Percentiles rank a stretch among this genome's conserved stretches.
These are phyloP conservation scores for Arthroderma uncinatum DNA, from an alignment of 2,329 filamentous ascomycete genomes.

Conservation along the genomic window DNA sequence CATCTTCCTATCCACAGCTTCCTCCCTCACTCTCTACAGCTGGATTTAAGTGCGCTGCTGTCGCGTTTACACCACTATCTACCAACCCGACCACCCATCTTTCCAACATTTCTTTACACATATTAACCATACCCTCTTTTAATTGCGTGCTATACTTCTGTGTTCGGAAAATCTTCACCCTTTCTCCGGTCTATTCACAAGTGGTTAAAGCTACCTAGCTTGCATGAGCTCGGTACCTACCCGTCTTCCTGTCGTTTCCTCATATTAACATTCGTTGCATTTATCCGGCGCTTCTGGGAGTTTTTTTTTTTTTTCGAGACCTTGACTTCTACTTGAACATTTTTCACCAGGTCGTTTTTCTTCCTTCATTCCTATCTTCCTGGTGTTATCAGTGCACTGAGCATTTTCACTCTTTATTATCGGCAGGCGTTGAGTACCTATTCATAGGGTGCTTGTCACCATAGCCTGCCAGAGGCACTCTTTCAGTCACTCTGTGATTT, in stretches of 20 bases:
- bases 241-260: background rate
- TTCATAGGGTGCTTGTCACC: background rate
- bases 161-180: background rate
- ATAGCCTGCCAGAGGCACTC: background rate
- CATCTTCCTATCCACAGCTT: background rate
- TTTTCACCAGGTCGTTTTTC: background rate
- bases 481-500: background rate
- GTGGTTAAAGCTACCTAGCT: background rate
- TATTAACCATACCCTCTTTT: background rate
- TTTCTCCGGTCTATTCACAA: background rate
- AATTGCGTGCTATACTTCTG: background rate
- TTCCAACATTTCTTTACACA: background rate
- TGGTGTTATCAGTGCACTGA: slow-evolving; percentile 3
- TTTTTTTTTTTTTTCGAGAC: background rate
- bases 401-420: background rate
- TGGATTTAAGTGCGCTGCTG: background rate
- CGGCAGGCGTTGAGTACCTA: background rate
- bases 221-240: background rate
- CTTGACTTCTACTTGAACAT: background rate
- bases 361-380: background rate
- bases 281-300: background rate
- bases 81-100: background rate
- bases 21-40: background rate
- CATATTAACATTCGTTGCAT: background rate
- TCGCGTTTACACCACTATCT: background rate